Conservation (phyloP, 805 yeast species). For the Wickerhamomyces kurtzmanii region DNA sequence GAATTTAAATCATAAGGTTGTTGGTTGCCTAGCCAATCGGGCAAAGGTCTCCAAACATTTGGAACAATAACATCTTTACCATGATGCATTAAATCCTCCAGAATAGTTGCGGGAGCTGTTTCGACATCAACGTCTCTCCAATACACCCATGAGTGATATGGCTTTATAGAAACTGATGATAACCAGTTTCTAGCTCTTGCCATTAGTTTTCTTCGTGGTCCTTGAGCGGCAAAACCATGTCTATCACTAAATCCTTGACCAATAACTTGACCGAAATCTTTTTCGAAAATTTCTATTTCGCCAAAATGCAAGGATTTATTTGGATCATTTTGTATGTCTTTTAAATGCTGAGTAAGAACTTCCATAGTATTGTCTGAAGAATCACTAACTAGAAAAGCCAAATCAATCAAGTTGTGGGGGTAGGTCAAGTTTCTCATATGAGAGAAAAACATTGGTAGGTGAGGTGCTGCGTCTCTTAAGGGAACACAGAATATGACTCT, state of each 20-base stretch:
- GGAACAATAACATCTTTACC: constrained; percentile 91
- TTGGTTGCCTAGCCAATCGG: constrained; percentile 79
- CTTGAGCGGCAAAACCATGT: constrained; percentile 95
- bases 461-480: constrained; percentile 84
- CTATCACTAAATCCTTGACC: constrained; percentile 93
- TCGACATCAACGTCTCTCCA: constrained; percentile 99
- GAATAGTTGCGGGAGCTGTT: constrained; percentile 71
- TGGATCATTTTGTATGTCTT: constrained; percentile 55
- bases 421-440: constrained; percentile 76
- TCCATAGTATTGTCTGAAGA: constrained; percentile 85
- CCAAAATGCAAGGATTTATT: constrained; percentile 63
- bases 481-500: constrained; percentile 85
- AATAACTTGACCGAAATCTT: constrained; percentile 87
- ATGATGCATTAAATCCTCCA: constrained; percentile 92
- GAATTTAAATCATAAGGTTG: constrained; percentile 82
- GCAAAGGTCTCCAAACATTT: constrained; percentile 86
- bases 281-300: constrained; percentile 76
- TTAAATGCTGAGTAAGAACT: constrained; percentile 45
- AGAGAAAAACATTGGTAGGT: constrained; percentile 80
- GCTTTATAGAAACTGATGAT: constrained; percentile 76
- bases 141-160: constrained; percentile 92
- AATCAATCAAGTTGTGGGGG: constrained; percentile 81
- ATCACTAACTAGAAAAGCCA: constrained; percentile 82
- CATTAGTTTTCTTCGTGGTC: constrained; percentile 91
- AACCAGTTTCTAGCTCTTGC: constrained; percentile 96